phyloP scores from a whole-genome alignment of 1,284 basidiomycete genomes.

The Pseudozyma tsukubaensis region DNA sequence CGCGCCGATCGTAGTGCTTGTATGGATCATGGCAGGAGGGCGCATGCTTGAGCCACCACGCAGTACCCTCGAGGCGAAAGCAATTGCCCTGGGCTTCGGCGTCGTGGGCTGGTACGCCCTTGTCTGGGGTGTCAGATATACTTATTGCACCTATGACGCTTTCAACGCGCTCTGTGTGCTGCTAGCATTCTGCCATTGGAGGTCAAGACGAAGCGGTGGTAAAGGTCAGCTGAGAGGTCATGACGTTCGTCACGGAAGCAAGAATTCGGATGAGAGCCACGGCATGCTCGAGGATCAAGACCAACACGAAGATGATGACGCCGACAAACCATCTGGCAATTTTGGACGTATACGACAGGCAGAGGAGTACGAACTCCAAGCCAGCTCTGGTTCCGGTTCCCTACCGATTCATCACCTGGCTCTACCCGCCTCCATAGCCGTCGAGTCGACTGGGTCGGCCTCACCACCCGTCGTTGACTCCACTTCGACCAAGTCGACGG shows the following conservation, averaged over 20 bases:
- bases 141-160: slow-evolving; percentile 46
- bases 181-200: slow-evolving; percentile 36
- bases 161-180: slow-evolving; percentile 33
- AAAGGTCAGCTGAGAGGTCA: neutral
- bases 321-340: neutral
- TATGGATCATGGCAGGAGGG: slow-evolving; percentile 54
- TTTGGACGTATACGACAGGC: neutral
- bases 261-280: slow-evolving; percentile 26
- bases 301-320: neutral
- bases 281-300: slow-evolving; percentile 20
- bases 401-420: slow-evolving; percentile 40
- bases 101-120: slow-evolving; percentile 36
- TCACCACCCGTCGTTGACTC: neutral
- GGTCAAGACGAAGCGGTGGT: slow-evolving; percentile 21
- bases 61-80: slow-evolving; percentile 16
- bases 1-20: slow-evolving; percentile 76
- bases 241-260: neutral
- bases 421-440: slow-evolving; percentile 14
- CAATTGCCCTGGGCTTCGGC: slow-evolving; percentile 27
- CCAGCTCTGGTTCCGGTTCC: slow-evolving; percentile 4
- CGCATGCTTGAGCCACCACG: slow-evolving; percentile 38
- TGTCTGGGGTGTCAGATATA: slow-evolving; percentile 51
- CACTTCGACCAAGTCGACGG: too few species aligned
- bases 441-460: neutral
- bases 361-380: slow-evolving; percentile 19